phyloP scores from a whole-genome alignment of 345 rosid species.

The Rhodamnia argentea region DNA sequence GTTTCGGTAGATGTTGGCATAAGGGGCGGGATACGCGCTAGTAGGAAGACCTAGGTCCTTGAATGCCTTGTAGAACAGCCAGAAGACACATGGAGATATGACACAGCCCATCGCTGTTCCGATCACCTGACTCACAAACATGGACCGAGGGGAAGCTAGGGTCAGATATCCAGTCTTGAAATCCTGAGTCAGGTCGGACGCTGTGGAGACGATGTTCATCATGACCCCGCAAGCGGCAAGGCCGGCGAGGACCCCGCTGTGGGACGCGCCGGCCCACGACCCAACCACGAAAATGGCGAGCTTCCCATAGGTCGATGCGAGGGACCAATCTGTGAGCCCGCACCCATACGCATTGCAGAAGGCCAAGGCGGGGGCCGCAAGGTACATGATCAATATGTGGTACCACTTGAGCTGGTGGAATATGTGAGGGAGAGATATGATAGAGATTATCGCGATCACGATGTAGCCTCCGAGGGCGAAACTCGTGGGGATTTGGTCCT shows the following conservation, averaged over 20 bases:
- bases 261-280: constrained; percentile 54
- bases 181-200: constrained; percentile 37
- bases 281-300: constrained; percentile 63
- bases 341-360: constrained; percentile 83
- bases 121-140: neutral
- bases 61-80: constrained; percentile 8
- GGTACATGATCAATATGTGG: constrained; percentile 51
- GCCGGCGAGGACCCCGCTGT: constrained; percentile 72
- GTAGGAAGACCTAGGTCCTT: constrained; percentile 38
- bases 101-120: constrained; percentile 2
- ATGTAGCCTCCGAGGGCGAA: constrained; percentile 47
- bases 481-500: constrained; percentile 72
- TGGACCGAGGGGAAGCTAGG: constrained; percentile 2
- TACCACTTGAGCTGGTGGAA: constrained; percentile 63
- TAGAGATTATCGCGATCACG: constrained; percentile 36
- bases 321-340: constrained; percentile 84
- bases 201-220: constrained; percentile 90
- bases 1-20: constrained; percentile 20
- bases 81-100: neutral
- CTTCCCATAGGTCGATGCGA: constrained; percentile 80
- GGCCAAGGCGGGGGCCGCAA: constrained; percentile 56
- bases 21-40: constrained; percentile 45
- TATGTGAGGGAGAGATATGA: constrained; percentile 42
- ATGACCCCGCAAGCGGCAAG: constrained; percentile 83
- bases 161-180: neutral